Evolutionary conservation across 192 early-diverging fungal species (phyloP), one percentile per base, ranked within the genome.

Genomic region (Coemansia sp.): DNA sequence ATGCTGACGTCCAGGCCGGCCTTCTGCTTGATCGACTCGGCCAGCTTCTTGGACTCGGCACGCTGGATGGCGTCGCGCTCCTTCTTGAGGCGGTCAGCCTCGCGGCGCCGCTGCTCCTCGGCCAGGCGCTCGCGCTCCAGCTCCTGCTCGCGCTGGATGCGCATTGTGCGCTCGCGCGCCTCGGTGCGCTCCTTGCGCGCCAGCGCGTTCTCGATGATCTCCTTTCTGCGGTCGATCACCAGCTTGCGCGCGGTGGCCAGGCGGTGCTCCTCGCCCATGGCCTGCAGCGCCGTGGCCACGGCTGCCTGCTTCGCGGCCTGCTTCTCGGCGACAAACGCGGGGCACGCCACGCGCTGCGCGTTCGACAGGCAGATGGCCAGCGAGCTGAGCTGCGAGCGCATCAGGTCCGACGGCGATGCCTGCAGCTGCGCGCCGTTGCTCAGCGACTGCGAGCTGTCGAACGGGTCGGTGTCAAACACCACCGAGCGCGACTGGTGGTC

Each of bases 391-490:
- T 99, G 95, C 41, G 84, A 77, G 64, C 94, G 88, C 88, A 99
- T 93, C 43, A 89, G 83, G 53, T 97, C 95, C 8, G 89, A 80
- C 8, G 95, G 90, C 53, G 85, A 84, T 6, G 88, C 85, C 81
- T 88, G 87, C 36, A 92, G 81, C 70, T 88, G 82, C 8, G 89
- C 87, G 19, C 90, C 90, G 51, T 86, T 88, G 47, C 90, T 85
- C 42, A 88, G 82, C 23, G 87, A 80, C 60, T 83, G 81, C 70
- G 86, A 85, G 32, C 84, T 73, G 22, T 91, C 79, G 49, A 96
- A 98, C 27, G 93, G 68, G 53, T 97, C 91, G 14, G 87, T 91
- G 63, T 95, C 94, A 58, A 99, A 99, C 27, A 87, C 88, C 50
- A 98, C 82, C 36, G 86, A 87, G 50, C 86, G 89, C 12, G 90